Percentiles rank a stretch among this genome's conserved stretches.
Conservation (phyloP, 106 monocot genomes). For the Apostasia shenzhenica region DNA sequence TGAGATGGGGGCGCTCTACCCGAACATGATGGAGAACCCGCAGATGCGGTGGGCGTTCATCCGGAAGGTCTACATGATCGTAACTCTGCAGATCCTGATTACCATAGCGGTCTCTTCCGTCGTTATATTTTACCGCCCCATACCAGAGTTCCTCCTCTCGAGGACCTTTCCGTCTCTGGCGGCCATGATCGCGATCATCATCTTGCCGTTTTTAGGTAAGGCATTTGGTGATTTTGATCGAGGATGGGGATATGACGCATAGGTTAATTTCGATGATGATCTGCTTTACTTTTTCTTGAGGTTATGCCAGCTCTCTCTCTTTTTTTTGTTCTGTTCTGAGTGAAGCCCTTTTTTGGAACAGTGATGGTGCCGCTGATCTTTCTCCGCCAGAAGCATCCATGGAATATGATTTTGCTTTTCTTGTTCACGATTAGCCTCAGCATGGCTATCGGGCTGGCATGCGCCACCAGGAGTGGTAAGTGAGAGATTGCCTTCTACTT, state of each 20-base stretch:
- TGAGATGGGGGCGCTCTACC: constrained; percentile 31
- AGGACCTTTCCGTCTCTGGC: constrained; percentile 13
- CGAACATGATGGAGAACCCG: constrained; percentile 52
- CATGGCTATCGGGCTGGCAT: constrained; percentile 26
- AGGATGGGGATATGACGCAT: neutral
- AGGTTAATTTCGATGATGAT: too few relatives aligned
- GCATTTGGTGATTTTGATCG: neutral
- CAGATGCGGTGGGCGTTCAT: constrained; percentile 53
- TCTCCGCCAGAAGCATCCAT: constrained; percentile 33
- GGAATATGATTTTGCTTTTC: constrained; percentile 37
- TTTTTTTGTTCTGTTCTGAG: neutral
- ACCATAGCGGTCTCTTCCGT: constrained; percentile 24
- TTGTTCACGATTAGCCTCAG: constrained; percentile 53
- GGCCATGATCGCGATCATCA: constrained; percentile 10
- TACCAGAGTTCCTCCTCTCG: constrained; percentile 36
- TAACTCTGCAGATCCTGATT: constrained; percentile 35
- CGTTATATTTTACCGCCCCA: constrained; percentile 21
- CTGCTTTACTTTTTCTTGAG: neutral
- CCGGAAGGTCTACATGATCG: constrained; percentile 53
- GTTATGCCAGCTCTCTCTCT: neutral
- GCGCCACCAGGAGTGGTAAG: constrained; percentile 27
- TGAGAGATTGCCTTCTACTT: too few relatives aligned
- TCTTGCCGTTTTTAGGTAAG: constrained; percentile 31
- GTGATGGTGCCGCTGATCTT: constrained; percentile 42
- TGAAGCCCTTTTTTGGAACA: constrained; percentile 8